Conservation (phyloP, 2,329 filamentous ascomycete species). For the Harringtonia lauricola region DNA sequence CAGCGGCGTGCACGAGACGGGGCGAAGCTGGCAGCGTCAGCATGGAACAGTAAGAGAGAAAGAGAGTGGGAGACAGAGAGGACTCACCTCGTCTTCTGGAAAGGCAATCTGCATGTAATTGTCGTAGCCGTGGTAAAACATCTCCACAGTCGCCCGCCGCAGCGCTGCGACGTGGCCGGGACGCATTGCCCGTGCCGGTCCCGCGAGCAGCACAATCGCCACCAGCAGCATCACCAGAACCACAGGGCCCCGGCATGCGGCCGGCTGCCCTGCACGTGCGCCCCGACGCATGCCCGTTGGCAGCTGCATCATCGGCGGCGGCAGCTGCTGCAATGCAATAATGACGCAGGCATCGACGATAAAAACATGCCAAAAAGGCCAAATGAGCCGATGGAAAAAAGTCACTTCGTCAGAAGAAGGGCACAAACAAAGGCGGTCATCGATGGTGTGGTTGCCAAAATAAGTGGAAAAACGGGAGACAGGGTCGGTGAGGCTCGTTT, state of each 20-base stretch:
- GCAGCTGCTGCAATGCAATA: too few relatives aligned
- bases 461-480: too few relatives aligned
- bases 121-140: slow-evolving; percentile 95
- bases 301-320: not conserved
- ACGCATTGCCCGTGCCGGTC: slow-evolving; percentile 36
- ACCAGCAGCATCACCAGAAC: slow-evolving; percentile 15
- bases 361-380: too few relatives aligned
- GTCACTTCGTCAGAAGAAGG: too few relatives aligned
- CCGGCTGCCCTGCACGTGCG: too few relatives aligned
- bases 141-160: slow-evolving; percentile 53
- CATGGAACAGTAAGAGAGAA: not conserved
- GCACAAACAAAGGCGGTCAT: too few relatives aligned
- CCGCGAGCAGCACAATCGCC: slow-evolving; percentile 17
- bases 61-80: too few relatives aligned
- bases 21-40: slow-evolving; percentile 53
- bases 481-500: too few relatives aligned
- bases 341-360: too few relatives aligned
- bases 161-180: slow-evolving; percentile 42
- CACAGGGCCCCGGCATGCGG: not conserved
- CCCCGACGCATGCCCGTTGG: too few relatives aligned
- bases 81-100: slow-evolving; percentile 73
- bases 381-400: too few relatives aligned
- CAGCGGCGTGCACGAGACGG: slow-evolving; percentile 72
- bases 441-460: too few relatives aligned
- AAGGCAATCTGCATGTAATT: slow-evolving; percentile 93